Base-by-base conservation (phyloP, 306 rosid species). In the Oxytropis ochrocephala region DNA sequence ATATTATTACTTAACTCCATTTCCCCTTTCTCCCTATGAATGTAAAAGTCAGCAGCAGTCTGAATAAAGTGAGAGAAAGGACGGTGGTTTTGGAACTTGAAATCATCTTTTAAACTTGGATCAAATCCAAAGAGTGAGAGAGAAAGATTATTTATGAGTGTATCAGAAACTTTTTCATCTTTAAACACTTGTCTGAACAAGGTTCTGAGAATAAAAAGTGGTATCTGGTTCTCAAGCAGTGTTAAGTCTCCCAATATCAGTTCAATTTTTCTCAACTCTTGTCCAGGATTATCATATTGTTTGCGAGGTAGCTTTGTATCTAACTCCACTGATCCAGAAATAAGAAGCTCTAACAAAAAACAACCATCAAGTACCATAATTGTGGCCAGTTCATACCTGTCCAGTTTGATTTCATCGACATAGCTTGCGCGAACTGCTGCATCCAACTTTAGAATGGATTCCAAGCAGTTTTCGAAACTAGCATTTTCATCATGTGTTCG, bases 151-250 rank as follows among this genome's bases (percentile, higher is more conserved):
- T 24, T 2, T 24, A 24, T 24, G 29, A 24, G 29, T 24, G 29
- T 24, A 24, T 24, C 29, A 24, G 29, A 24, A 24, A 24, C 3
- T 24, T 24, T 24, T 24, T 2, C 29, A 1, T 24, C 29, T 24
- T 3, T 24, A 24, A 24, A 24, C 29, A 24, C 29, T 24, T 24
- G 29, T 24, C 1, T 24, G 3, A 21, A 48, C 53, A 79, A 48
- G 0, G 1, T 2, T 0, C 5, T 8, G 17, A 79, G 67, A 38
- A 74, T 3, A 4, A 49, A 1, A 4, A 65, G 8, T 0, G 82
- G 82, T 5, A 78, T 17, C 8, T 78, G 75, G 18, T 73, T 78
- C 13, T 80, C 77, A 10, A 80, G 18, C 5, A 80, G 4, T 6
- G 24, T 46, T 1, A 80, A 19, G 64, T 80, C 84, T 6, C 17